Evolutionary conservation across 2,329 filamentous ascomycete genomes (phyloP).

Genomic region (Ilyonectria destructans): DNA sequence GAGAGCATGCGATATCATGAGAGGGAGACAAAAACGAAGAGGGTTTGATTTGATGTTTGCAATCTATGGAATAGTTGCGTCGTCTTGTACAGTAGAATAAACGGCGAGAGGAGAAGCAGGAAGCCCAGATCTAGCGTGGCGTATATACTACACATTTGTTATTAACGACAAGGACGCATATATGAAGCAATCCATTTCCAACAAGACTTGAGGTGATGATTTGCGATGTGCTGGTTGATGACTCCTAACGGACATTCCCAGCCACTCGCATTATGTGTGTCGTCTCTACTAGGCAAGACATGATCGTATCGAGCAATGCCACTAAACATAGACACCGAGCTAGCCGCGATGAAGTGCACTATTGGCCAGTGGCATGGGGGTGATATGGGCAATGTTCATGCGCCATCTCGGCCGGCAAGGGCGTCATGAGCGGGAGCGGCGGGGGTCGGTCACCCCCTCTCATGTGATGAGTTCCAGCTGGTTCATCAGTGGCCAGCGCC

Average conservation of each 20-base stretch:
- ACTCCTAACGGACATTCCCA: not conserved
- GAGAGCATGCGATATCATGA: slow-evolving; percentile 14
- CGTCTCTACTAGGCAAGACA: not conserved
- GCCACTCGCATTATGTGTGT: slow-evolving; percentile 2
- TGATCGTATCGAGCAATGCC: not conserved
- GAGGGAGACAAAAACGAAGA: slow-evolving; percentile 33
- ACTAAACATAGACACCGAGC: not conserved
- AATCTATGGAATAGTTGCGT: slow-evolving; percentile 22
- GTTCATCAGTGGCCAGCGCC: slow-evolving; percentile 1
- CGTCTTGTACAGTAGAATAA: slow-evolving; percentile 47
- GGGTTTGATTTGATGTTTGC: slow-evolving; percentile 30
- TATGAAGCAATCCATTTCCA: not conserved
- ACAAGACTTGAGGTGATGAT: not conserved
- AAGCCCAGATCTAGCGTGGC: slow-evolving; percentile 32
- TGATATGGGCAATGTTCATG: slow-evolving; percentile 24
- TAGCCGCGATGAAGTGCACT: slow-evolving; percentile 12
- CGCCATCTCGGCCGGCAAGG: slow-evolving; percentile 35
- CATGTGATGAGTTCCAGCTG: slow-evolving; percentile 18
- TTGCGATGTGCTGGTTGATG: not conserved
- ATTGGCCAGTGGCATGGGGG: slow-evolving; percentile 27
- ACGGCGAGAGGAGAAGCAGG: slow-evolving; percentile 32
- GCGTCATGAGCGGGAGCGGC: slow-evolving; percentile 35
- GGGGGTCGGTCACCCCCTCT: not conserved
- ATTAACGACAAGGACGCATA: slow-evolving; percentile 16
- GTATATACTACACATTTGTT: slow-evolving; percentile 20